These are phyloP conservation scores for Aspergillus hiratsukae DNA, from an alignment of 2,329 filamentous ascomycete genomes.

Conservation along the genomic window DNA sequence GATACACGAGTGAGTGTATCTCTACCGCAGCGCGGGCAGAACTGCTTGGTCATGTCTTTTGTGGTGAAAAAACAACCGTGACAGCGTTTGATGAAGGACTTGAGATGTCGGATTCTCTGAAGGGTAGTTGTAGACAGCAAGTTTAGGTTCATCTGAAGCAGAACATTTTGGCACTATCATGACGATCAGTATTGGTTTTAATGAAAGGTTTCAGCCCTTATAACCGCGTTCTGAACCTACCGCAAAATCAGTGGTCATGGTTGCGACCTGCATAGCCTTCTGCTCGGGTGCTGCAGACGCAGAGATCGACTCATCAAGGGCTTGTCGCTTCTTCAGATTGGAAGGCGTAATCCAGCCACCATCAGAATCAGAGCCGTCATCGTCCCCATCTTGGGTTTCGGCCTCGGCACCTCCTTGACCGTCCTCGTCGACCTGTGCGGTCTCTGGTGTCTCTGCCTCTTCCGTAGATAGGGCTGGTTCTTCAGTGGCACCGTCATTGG, in stretches of 20 bases:
- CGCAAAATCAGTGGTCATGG: constrained; percentile 90
- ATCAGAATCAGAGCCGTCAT: constrained; percentile 43
- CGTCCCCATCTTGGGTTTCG: constrained; percentile 24
- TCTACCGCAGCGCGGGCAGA: constrained; percentile 88
- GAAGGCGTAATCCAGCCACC: constrained; percentile 87
- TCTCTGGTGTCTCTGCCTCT: constrained; percentile 14
- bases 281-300: constrained; percentile 50
- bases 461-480: constrained; percentile 14
- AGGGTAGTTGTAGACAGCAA: constrained; percentile 70
- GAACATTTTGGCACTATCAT: constrained; percentile 69
- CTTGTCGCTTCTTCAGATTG: constrained; percentile 82
- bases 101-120: constrained; percentile 75
- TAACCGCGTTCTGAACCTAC: constrained; percentile 50
- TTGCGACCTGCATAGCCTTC: constrained; percentile 75
- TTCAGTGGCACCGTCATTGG: constrained; percentile 20
- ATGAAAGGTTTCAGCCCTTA: background rate
- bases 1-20: constrained; percentile 77
- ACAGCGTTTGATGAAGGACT: constrained; percentile 86
- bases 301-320: constrained; percentile 55
- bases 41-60: constrained; percentile 81
- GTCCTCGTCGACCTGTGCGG: constrained; percentile 19
- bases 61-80: constrained; percentile 87
- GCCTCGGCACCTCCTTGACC: constrained; percentile 24
- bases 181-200: background rate
- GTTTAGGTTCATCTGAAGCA: constrained; percentile 90